Base-by-base conservation (phyloP, 1,139 yeast genomes). In the Protomyces arabidopsidicola region DNA sequence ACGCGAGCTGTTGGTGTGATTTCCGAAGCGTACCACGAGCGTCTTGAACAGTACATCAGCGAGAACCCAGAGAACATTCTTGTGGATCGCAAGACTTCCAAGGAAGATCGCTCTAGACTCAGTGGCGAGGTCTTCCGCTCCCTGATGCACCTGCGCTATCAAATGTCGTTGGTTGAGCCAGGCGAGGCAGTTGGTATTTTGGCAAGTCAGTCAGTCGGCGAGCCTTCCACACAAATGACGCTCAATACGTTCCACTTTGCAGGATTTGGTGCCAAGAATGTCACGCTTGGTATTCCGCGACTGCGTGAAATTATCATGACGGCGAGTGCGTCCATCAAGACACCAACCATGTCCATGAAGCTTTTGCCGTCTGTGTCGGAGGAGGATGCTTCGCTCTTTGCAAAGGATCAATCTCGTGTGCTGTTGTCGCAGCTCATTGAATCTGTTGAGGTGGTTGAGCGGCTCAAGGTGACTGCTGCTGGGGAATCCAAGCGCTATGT, bases 191-290 rank as follows among this genome's bases (percentile, higher is more conserved):
- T 95, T 65, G 99, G 99, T 77, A 91, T 95, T 73, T 88, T 95
- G 77, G 98, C 98, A 9, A 88, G 98, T 50, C 98, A 95, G 78
- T 91, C 98, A 65, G 87, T 95, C 75, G 99, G 99, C 78, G 99
- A 95, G 78, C 99, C 99, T 60, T 90, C 98, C 3, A 95, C 99
- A 5, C 99, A 95, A 80, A 95, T 95, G 99, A 95, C 99, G 22
- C 83, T 95, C 73, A 95, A 95, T 77, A 95, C 99, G 64, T 95
- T 95, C 95, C 99, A 95, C 80, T 95, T 95, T 74, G 99, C 99
- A 71, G 99, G 99, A 75, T 98, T 95, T 79, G 99, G 99, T 84
- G 99, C 98, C 66, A 98, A 98, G 59, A 95, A 95, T 77, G 99
- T 95, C 70, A 95, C 99, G 0, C 82, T 95, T 73, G 99, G 99